These are phyloP conservation scores for Beauveria sp. DNA, from an alignment of 2,329 filamentous ascomycete species.

Conservation along the genomic window DNA sequence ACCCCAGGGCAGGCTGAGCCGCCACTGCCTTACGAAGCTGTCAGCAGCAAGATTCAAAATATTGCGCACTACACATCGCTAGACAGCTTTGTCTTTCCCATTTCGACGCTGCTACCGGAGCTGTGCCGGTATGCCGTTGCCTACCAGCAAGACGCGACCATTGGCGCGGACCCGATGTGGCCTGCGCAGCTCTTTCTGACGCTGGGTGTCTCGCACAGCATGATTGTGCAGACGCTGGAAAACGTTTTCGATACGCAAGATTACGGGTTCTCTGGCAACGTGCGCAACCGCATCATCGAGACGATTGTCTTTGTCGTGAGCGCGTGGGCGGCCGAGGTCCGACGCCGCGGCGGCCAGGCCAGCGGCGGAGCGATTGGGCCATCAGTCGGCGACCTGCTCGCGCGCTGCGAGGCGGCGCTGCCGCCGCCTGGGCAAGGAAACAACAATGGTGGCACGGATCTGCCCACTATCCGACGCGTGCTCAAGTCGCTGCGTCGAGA, in stretches of 20 bases:
- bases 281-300: slow-evolving; percentile 44
- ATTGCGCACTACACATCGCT: slow-evolving; percentile 58
- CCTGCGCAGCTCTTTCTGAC: slow-evolving; percentile 48
- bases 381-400: slow-evolving; percentile 43
- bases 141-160: slow-evolving; percentile 49
- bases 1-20: slow-evolving; percentile 29
- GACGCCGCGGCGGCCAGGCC: slow-evolving; percentile 35
- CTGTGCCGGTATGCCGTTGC: slow-evolving; percentile 56
- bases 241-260: slow-evolving; percentile 51
- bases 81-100: slow-evolving; percentile 60
- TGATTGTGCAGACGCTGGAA: slow-evolving; percentile 49
- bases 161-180: slow-evolving; percentile 50
- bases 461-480: slow-evolving; percentile 34
- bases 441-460: slow-evolving; percentile 39
- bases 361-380: slow-evolving; percentile 32
- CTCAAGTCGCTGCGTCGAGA: slow-evolving; percentile 36
- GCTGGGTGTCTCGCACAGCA: slow-evolving; percentile 48
- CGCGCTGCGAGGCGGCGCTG: slow-evolving; percentile 39
- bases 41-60: slow-evolving; percentile 55
- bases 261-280: slow-evolving; percentile 46
- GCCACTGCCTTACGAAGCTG: slow-evolving; percentile 60
- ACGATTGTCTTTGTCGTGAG: slow-evolving; percentile 44
- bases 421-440: slow-evolving; percentile 29
- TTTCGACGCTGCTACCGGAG: slow-evolving; percentile 51
- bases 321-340: slow-evolving; percentile 42